Conservation (phyloP, 495 filamentous ascomycete species). For the Talaromyces proteolyticus region DNA sequence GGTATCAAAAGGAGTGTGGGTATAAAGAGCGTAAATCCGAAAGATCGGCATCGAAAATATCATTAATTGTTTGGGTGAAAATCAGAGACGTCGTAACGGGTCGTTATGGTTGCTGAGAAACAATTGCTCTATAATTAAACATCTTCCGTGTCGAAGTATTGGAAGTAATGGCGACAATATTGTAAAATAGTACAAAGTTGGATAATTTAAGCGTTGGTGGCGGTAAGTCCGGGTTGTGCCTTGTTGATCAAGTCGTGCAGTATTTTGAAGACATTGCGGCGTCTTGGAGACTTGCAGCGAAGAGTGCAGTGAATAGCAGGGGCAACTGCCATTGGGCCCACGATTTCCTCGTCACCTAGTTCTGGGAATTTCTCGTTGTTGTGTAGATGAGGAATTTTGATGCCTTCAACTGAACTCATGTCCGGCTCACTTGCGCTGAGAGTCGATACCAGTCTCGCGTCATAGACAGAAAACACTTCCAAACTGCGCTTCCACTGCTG, state of each 20-base stretch:
- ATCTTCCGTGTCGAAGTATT: background rate
- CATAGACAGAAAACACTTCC: slow-evolving; percentile 36
- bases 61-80: slow-evolving; percentile 4
- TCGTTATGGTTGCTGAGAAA: slow-evolving; percentile 9
- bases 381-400: slow-evolving; percentile 57
- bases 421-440: slow-evolving; percentile 14
- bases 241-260: slow-evolving; percentile 38
- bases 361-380: slow-evolving; percentile 79
- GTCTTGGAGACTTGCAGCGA: slow-evolving; percentile 26
- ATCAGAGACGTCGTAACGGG: slow-evolving; percentile 1
- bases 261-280: slow-evolving; percentile 42
- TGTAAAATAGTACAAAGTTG: background rate
- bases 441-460: slow-evolving; percentile 44
- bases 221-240: slow-evolving; percentile 12
- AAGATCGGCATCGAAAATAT: slow-evolving; percentile 16
- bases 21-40: background rate
- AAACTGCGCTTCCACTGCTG: slow-evolving; percentile 61
- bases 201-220: background rate
- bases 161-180: background rate
- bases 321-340: slow-evolving; percentile 73
- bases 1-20: background rate
- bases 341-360: slow-evolving; percentile 83
- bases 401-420: slow-evolving; percentile 23
- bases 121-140: slow-evolving; percentile 11
- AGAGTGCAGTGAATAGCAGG: slow-evolving; percentile 25